Evolutionary conservation across 1,139 yeast genomes (phyloP), one percentile per base, ranked within the genome.

Genomic region (Taphrina wiesneri): DNA sequence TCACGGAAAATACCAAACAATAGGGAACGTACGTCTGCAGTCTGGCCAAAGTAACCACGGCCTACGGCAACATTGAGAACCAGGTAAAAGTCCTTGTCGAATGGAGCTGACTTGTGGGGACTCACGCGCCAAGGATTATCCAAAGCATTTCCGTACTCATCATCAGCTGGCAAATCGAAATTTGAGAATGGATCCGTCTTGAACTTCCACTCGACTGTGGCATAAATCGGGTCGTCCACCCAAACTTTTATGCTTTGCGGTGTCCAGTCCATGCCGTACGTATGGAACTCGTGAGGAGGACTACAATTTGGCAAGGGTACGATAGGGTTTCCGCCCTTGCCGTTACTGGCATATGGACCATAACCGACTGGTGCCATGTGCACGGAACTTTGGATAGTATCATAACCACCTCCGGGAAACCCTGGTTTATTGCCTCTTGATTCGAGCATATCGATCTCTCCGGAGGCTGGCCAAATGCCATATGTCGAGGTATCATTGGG

Each of bases 381-480:
- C 19, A 60, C 30, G 11, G 64, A 60, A 13, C 53, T 32, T 21
- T 60, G 64, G n/a, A 60, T 51, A 3, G 64, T 51, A 21, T 60
- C 64, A 28, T 43, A 53, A 9, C 64, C 64, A 15, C 64, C 64
- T n/a, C 57, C 63, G 15, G 64, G 46, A 46, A 60, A 69, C 23
- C 65, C 68, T 34, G 63, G 70, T 60, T 65, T 65, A 56, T 68
- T 68, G 15, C 70, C 70, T 7, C 69, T 65, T 21, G 69, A 53
- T 54, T 69, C 70, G 21, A 56, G 62, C 36, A 69, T 59, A 45
- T 69, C 70, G 41, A 69, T 68, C 61, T 69, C 70, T 9, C 70
- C 70, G 3, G 70, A 68, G 5, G 70, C 69, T 11, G 70, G 70
- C 70, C 70, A 69, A 17, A 49, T 47, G 30, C 70, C 70, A 39